These are phyloP conservation scores for Ustilago hordei DNA, from an alignment of 1,284 basidiomycete species.

Conservation along the genomic window DNA sequence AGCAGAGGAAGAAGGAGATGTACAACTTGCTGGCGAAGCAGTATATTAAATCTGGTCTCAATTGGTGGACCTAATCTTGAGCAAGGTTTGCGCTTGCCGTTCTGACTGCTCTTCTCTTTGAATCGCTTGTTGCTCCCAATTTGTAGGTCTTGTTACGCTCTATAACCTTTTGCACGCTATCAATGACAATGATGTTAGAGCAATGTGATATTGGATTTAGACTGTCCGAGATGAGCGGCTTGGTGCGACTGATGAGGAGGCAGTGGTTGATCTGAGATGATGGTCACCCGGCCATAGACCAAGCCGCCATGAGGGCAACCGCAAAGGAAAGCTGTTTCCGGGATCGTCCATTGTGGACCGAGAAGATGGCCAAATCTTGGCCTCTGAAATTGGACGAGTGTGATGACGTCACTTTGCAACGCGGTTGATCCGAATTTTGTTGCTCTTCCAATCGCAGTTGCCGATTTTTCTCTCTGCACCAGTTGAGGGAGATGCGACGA, in stretches of 20 bases:
- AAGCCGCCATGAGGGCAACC: not conserved
- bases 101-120: not conserved
- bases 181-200: not conserved
- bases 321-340: slow-evolving; percentile 1
- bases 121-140: not conserved
- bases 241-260: no score
- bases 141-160: not conserved
- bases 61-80: slow-evolving; percentile 38
- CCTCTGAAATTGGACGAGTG: not conserved
- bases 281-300: not conserved
- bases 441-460: not conserved
- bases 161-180: not conserved
- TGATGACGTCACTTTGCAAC: not conserved
- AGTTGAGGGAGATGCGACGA: no score
- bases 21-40: slow-evolving; percentile 29
- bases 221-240: no score
- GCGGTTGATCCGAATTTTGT: not conserved
- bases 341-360: not conserved
- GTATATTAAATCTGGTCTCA: slow-evolving; percentile 25
- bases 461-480: not conserved
- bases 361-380: not conserved
- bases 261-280: no score
- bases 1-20: slow-evolving; percentile 35
- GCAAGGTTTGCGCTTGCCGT: no score
- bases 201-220: no score